Conservation (phyloP, 2,329 filamentous ascomycete genomes). For the Verticillium longisporum region DNA sequence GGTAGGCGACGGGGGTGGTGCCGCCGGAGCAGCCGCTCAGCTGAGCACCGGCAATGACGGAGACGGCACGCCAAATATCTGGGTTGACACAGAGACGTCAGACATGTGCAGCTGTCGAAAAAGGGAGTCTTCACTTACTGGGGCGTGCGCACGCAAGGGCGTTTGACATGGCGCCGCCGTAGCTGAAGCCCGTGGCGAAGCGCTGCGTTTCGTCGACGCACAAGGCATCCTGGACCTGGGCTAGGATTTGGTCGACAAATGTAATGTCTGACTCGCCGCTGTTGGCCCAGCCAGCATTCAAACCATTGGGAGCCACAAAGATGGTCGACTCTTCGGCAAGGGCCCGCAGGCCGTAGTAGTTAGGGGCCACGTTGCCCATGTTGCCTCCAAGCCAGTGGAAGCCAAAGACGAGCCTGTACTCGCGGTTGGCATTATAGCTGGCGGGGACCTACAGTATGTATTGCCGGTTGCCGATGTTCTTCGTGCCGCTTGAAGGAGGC, state of each 20-base stretch:
- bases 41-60: slow-evolving; percentile 22
- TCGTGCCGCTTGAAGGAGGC: slow-evolving; percentile 19
- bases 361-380: slow-evolving; percentile 26
- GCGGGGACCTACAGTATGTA: slow-evolving; percentile 30
- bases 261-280: slow-evolving; percentile 30
- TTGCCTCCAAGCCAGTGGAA: slow-evolving; percentile 31
- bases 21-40: slow-evolving; percentile 28
- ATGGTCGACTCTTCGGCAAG: slow-evolving; percentile 29
- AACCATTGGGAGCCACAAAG: slow-evolving; percentile 34
- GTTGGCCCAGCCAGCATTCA: slow-evolving; percentile 35
- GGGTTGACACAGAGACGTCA: not conserved
- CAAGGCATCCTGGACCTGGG: slow-evolving; percentile 19
- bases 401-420: slow-evolving; percentile 15
- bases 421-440: slow-evolving; percentile 16
- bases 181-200: slow-evolving; percentile 9
- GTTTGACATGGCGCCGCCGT: slow-evolving; percentile 32
- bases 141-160: slow-evolving; percentile 33
- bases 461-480: slow-evolving; percentile 25
- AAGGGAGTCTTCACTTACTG: not conserved
- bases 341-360: slow-evolving; percentile 32
- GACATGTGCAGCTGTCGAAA: slow-evolving; percentile 2
- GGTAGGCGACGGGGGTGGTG: slow-evolving; percentile 29
- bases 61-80: slow-evolving; percentile 27
- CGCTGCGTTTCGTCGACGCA: not conserved
- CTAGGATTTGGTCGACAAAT: slow-evolving; percentile 31